Conservation (phyloP, 2,329 filamentous ascomycete species). For the Ceratocystis lukuohia region DNA sequence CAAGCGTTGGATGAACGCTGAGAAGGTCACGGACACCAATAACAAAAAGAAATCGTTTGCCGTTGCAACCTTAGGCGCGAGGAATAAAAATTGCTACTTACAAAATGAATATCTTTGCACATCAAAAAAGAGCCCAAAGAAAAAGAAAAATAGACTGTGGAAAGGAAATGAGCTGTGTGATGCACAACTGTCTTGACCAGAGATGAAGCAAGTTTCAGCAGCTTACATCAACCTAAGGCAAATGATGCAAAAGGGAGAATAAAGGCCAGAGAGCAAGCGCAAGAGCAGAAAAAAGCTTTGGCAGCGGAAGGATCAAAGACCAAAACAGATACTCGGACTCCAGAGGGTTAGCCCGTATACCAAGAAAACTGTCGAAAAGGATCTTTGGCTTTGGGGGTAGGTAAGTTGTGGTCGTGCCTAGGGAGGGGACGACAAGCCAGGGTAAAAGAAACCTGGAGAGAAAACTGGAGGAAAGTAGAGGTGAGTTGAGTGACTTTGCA, state of each 20-base stretch:
- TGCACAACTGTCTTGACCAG: conserved; percentile 2
- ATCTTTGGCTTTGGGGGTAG: not conserved
- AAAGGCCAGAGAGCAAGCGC: not conserved
- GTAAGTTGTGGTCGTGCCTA: not conserved
- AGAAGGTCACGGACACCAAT: not conserved
- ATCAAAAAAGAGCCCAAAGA: not conserved
- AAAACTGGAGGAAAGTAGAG: not conserved
- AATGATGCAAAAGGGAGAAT: not conserved
- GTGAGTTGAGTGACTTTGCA: not conserved
- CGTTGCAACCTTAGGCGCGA: not conserved
- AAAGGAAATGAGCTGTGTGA: not conserved
- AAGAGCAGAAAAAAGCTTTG: conserved; percentile 1
- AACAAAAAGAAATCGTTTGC: not conserved
- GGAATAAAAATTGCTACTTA: not conserved
- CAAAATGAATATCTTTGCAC: not conserved
- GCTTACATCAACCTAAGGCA: not conserved
- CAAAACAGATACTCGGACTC: conserved; percentile 8
- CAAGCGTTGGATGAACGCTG: not conserved
- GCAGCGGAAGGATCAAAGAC: conserved; percentile 6
- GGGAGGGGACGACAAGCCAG: not conserved
- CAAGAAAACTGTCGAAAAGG: not conserved
- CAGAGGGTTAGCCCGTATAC: conserved; percentile 6
- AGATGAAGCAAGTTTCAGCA: conserved; percentile 8
- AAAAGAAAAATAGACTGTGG: not conserved
- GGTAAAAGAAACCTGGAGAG: not conserved